These are phyloP conservation scores for Silene conica DNA, from an alignment of 148 eudicot species.

Conservation along the genomic window DNA sequence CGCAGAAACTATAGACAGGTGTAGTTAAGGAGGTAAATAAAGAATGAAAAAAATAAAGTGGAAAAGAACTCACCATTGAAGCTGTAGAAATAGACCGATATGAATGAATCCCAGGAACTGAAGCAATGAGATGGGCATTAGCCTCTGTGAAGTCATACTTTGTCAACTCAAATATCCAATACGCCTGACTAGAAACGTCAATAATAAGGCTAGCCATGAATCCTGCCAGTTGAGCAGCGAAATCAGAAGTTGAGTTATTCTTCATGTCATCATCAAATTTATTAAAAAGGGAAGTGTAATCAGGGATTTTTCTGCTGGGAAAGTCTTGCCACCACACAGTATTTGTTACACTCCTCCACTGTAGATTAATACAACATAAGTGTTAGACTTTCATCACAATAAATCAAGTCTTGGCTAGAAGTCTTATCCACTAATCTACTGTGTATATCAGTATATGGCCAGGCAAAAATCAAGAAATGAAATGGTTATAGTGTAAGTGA, in stretches of 20 bases:
- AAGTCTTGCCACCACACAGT: slow-evolving; percentile 99
- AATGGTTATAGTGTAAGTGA: not conserved
- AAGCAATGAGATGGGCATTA: slow-evolving; percentile 70
- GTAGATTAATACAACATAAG: slow-evolving; percentile 27
- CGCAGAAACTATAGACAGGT: not conserved
- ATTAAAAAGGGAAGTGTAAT: slow-evolving; percentile 53
- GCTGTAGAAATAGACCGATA: slow-evolving; percentile 33
- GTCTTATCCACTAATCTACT: not conserved
- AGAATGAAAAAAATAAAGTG: not conserved
- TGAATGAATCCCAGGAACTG: slow-evolving; percentile 86
- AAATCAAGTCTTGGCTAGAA: not conserved
- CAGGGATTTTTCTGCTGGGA: slow-evolving; percentile 50
- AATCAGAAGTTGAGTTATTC: slow-evolving; percentile 50
- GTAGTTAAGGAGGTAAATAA: not conserved
- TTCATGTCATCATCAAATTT: slow-evolving; percentile 32
- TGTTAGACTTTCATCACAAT: not conserved
- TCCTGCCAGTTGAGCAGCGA: slow-evolving; percentile 94
- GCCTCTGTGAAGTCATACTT: slow-evolving; percentile 77
- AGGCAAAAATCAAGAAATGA: not conserved
- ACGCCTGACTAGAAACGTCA: slow-evolving; percentile 76
- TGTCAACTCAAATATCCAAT: slow-evolving; percentile 71
- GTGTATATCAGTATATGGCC: not conserved
- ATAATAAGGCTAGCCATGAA: slow-evolving; percentile 68
- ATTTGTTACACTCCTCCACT: slow-evolving; percentile 86
- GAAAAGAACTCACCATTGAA: slow-evolving; percentile 22